phyloP scores from a whole-genome alignment of 106 monocot species.

The Acorus gramineus region DNA sequence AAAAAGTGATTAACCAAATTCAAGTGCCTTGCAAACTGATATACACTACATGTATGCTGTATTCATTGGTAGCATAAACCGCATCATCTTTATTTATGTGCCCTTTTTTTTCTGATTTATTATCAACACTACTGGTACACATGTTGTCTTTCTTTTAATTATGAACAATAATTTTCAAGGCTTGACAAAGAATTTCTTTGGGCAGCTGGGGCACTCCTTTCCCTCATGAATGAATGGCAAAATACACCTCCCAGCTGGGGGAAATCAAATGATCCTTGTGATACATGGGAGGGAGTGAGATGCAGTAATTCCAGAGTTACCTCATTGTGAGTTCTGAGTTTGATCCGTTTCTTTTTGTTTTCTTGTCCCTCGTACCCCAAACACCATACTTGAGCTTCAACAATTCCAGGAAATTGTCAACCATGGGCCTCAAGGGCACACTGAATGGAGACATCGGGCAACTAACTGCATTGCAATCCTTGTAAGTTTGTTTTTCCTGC shows the following conservation, averaged over 20 bases:
- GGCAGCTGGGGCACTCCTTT: constrained; percentile 30
- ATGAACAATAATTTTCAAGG: background rate
- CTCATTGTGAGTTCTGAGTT: constrained; percentile 28
- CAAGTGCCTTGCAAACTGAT: no score
- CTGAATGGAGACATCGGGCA: constrained; percentile 47
- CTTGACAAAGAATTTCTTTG: background rate
- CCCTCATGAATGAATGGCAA: constrained; percentile 28
- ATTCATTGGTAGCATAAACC: no score
- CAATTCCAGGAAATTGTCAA: constrained; percentile 46
- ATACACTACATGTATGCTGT: no score
- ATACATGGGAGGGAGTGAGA: constrained; percentile 48
- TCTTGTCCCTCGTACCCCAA: no score
- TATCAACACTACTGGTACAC: background rate
- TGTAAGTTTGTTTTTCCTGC: constrained; percentile 37
- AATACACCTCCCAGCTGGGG: constrained; percentile 48
- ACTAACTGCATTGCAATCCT: constrained; percentile 31
- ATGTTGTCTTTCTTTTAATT: background rate
- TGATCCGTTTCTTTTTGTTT: no score
- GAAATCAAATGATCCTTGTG: constrained; percentile 41
- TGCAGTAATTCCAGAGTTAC: constrained; percentile 50
- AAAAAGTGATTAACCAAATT: no score
- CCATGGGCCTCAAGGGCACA: constrained; percentile 44
- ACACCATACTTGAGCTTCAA: no score
- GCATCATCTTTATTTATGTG: no score
- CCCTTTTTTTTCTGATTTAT: no score